Evolutionary conservation across 2,329 filamentous ascomycete species (phyloP).

Genomic region (Colletotrichum truncatum): DNA sequence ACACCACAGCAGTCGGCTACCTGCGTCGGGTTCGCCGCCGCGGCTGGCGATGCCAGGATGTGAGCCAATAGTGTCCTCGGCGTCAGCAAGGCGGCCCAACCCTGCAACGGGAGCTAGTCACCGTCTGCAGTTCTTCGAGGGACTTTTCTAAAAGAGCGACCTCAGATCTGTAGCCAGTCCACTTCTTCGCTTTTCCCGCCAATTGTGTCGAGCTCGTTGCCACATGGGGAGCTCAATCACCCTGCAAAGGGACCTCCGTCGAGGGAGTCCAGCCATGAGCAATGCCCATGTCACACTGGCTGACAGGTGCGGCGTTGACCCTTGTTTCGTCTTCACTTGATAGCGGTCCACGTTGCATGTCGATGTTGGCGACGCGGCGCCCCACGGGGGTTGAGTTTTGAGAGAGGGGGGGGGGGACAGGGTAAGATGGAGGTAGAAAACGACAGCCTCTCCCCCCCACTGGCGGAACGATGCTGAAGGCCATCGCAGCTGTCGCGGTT

Average conservation of each 20-base stretch:
- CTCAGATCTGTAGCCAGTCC: constrained; percentile 1
- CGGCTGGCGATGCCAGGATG: not conserved
- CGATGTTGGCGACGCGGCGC: not conserved
- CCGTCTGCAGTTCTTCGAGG: constrained; percentile 12
- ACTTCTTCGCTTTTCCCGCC: not conserved
- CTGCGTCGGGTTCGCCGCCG: not conserved
- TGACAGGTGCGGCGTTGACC: constrained; percentile 2
- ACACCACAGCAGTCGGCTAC: not conserved
- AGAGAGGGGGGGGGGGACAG: not conserved
- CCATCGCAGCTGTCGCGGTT: not conserved
- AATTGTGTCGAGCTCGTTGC: not conserved
- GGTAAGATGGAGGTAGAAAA: not conserved
- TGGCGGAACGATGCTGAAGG: not conserved
- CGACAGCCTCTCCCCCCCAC: not conserved
- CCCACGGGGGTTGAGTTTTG: not conserved
- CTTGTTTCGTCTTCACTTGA: not conserved
- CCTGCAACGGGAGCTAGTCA: constrained; percentile 11
- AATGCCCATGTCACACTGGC: constrained; percentile 3
- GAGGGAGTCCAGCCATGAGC: constrained; percentile 13
- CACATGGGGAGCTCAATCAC: constrained; percentile 1
- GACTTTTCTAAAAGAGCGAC: not conserved
- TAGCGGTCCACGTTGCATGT: constrained; percentile 22
- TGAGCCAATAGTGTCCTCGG: constrained; percentile 8
- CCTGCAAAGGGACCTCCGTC: not conserved
- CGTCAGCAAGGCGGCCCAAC: constrained; percentile 25